These are phyloP conservation scores for Auricularia auricula-judae DNA, from an alignment of 768 basidiomycete species.

Conservation along the genomic window DNA sequence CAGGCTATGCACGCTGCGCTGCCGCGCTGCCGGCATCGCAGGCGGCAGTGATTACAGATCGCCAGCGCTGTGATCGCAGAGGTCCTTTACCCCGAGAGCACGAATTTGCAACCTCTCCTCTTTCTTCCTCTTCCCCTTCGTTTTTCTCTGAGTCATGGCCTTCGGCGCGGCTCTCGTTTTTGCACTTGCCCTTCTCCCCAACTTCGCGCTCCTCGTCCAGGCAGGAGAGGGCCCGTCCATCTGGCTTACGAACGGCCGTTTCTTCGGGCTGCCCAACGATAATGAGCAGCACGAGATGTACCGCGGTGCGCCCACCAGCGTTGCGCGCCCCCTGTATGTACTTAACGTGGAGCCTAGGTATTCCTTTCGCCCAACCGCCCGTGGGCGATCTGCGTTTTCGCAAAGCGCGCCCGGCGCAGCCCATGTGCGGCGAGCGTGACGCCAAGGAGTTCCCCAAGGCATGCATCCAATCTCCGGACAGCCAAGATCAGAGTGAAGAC, in stretches of 20 bases:
- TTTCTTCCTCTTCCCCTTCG: no score
- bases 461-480: neutral
- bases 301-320: neutral
- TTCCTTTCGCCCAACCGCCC: constrained; percentile 26
- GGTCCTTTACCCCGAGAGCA: no score
- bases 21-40: no score
- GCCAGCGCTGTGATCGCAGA: no score
- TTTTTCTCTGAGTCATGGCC: no score
- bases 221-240: neutral
- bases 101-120: no score
- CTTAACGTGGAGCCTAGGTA: constrained; percentile 38
- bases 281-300: neutral
- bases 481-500: neutral
- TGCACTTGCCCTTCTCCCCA: neutral
- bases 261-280: neutral
- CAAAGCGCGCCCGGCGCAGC: neutral
- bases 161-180: neutral
- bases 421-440: neutral
- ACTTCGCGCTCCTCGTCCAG: neutral
- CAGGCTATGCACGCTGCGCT: no score
- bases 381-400: constrained; percentile 17
- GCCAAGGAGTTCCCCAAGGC: neutral
- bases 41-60: no score
- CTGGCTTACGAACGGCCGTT: neutral
- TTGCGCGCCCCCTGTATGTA: neutral